Evolutionary conservation across 306 rosid species (phyloP).

Genomic region (Ammopiptanthus mongolicus): DNA sequence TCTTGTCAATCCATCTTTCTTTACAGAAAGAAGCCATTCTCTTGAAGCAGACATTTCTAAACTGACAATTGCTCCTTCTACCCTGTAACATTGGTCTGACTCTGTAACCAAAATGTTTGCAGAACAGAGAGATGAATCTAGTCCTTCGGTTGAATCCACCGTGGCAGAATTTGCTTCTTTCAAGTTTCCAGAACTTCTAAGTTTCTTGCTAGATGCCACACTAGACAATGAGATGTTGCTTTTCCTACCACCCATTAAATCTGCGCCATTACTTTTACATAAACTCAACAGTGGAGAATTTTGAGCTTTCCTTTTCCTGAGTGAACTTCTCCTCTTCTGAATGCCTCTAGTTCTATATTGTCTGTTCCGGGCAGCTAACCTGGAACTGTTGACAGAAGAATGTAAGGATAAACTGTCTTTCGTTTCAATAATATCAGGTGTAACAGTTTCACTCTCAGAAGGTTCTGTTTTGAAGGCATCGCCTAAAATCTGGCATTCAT

Average conservation of each 20-base stretch:
- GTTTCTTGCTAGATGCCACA: constrained; percentile 32
- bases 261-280: constrained; percentile 37
- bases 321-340: constrained; percentile 66
- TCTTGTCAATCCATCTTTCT: constrained; percentile 54
- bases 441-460: neutral
- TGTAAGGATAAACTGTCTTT: constrained; percentile 24
- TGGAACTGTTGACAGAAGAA: constrained; percentile 39
- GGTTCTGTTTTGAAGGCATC: constrained; percentile 2
- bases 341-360: constrained; percentile 51
- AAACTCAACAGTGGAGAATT: constrained; percentile 33
- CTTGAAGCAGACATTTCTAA: constrained; percentile 49
- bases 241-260: constrained; percentile 35
- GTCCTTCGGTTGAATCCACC: constrained; percentile 10
- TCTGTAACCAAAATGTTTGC: constrained; percentile 57
- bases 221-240: constrained; percentile 20
- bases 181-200: constrained; percentile 29
- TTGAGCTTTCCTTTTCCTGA: constrained; percentile 55
- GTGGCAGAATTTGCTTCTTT: constrained; percentile 31
- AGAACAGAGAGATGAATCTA: constrained; percentile 43
- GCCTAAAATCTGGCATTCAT: constrained; percentile 1
- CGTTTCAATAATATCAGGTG: constrained; percentile 20
- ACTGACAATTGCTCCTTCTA: constrained; percentile 40
- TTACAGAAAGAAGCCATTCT: constrained; percentile 67
- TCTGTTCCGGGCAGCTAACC: constrained; percentile 35
- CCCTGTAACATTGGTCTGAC: constrained; percentile 53